Evolutionary conservation across 768 basidiomycete genomes (phyloP).

Genomic region (Auriscalpium microsporum): DNA sequence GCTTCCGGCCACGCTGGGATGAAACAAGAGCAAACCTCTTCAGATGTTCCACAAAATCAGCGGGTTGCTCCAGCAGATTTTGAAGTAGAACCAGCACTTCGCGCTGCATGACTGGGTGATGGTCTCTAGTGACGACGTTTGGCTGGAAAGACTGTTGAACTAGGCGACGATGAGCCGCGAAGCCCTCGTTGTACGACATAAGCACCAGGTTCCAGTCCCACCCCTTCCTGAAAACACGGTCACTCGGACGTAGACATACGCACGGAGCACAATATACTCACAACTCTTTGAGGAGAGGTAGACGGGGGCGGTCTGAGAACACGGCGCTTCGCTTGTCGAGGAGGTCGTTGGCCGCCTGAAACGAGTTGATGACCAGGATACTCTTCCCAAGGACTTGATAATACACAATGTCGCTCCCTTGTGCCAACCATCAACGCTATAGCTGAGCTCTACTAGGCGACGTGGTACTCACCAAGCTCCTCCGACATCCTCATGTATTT

Average conservation of each 20-base stretch:
- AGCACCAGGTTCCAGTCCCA: background rate
- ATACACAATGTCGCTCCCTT: slow-evolving; percentile 14
- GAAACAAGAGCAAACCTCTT: background rate
- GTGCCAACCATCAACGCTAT: background rate
- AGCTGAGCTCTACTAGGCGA: background rate
- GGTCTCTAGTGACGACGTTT: background rate
- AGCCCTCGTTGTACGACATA: slow-evolving; percentile 1
- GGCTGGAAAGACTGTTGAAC: slow-evolving; percentile 4
- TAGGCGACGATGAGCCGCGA: background rate
- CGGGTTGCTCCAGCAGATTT: background rate
- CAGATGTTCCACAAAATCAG: background rate
- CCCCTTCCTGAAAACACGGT: background rate
- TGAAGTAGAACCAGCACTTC: background rate
- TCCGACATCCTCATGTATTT: background rate
- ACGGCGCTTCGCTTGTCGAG: slow-evolving; percentile 13
- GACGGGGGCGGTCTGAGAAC: slow-evolving; percentile 13
- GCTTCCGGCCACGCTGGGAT: background rate
- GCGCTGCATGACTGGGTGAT: slow-evolving; percentile 2
- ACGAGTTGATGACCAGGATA: slow-evolving; percentile 12
- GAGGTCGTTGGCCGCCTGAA: slow-evolving; percentile 12
- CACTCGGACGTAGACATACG: background rate
- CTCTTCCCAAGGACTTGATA: slow-evolving; percentile 1
- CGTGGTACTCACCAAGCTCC: background rate
- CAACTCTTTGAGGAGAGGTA: slow-evolving; percentile 12
- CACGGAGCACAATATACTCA: background rate